Conservation (phyloP, 179 eudicot species). For the Spergularia azorica region DNA sequence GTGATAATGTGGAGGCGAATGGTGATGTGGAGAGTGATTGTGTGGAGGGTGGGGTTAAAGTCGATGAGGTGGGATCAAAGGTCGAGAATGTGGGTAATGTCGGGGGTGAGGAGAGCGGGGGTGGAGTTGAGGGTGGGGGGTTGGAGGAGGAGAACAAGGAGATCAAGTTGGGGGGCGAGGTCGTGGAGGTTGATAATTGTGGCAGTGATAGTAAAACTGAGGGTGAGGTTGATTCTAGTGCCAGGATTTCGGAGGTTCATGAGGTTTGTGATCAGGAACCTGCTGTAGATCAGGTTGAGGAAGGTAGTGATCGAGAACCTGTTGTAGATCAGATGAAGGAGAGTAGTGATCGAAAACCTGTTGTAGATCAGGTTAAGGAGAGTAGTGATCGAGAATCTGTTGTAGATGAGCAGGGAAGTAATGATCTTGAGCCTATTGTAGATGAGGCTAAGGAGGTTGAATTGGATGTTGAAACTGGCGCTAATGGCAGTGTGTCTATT, state of each 20-base stretch:
- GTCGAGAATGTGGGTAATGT: conserved; percentile 7
- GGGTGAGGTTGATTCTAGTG: conserved; percentile 13
- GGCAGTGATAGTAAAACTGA: conserved; percentile 5
- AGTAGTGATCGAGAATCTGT: background rate
- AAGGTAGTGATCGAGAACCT: background rate
- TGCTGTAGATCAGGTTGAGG: conserved; percentile 6
- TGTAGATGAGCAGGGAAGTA: background rate
- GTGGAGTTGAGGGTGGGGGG: background rate
- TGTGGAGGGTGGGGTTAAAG: conserved; percentile 5
- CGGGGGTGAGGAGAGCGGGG: no score
- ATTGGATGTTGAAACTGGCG: conserved; percentile 24
- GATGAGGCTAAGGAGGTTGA: conserved; percentile 25
- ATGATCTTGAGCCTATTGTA: background rate
- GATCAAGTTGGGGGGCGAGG: conserved; percentile 17
- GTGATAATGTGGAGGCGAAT: conserved; percentile 7
- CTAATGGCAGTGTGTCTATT: conserved; percentile 12
- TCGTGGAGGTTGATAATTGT: conserved; percentile 3
- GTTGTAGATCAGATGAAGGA: background rate
- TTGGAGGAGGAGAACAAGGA: conserved; percentile 22
- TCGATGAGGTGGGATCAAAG: conserved; percentile 2
- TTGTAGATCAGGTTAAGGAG: conserved; percentile 7
- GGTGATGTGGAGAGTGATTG: background rate
- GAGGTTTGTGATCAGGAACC: conserved; percentile 4
- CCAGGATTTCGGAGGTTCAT: conserved; percentile 3
- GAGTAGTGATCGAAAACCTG: background rate